A percentile compares a stretch with the other conserved stretches of the same genome.
phyloP scores from a whole-genome alignment of 306 rosid genomes.

The Rosa chinensis region DNA sequence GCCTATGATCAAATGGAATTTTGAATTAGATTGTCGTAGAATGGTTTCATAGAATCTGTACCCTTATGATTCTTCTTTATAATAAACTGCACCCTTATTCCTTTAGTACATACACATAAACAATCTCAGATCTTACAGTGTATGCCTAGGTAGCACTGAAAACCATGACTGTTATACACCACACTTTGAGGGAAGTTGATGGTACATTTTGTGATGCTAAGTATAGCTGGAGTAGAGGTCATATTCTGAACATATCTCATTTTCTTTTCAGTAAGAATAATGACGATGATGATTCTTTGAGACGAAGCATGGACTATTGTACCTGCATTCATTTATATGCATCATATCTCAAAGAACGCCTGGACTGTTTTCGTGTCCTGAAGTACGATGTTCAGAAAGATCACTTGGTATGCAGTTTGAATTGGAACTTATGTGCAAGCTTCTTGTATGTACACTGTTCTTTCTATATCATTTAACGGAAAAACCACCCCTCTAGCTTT shows the following conservation, averaged over 20 bases:
- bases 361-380: conserved; percentile 12
- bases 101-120: background rate
- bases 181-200: conserved; percentile 23
- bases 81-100: background rate
- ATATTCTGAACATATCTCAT: conserved; percentile 19
- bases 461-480: no score
- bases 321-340: conserved; percentile 17
- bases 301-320: conserved; percentile 16
- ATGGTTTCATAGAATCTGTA: no score
- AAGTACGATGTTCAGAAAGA: conserved; percentile 23
- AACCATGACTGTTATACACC: conserved; percentile 17
- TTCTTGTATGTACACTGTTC: no score
- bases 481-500: no score
- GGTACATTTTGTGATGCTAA: conserved; percentile 8
- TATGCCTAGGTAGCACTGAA: conserved; percentile 26
- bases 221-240: conserved; percentile 23
- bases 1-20: no score
- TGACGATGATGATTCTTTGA: background rate
- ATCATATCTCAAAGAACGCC: conserved; percentile 18
- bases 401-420: conserved; percentile 13
- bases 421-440: background rate
- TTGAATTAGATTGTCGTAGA: no score
- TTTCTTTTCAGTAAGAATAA: background rate
- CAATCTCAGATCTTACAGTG: background rate
- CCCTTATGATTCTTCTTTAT: background rate